A percentile compares a stretch with the other conserved stretches of the same genome.
phyloP scores from a whole-genome alignment of 768 basidiomycete species.

The Rubroboletus pulcherrimus region DNA sequence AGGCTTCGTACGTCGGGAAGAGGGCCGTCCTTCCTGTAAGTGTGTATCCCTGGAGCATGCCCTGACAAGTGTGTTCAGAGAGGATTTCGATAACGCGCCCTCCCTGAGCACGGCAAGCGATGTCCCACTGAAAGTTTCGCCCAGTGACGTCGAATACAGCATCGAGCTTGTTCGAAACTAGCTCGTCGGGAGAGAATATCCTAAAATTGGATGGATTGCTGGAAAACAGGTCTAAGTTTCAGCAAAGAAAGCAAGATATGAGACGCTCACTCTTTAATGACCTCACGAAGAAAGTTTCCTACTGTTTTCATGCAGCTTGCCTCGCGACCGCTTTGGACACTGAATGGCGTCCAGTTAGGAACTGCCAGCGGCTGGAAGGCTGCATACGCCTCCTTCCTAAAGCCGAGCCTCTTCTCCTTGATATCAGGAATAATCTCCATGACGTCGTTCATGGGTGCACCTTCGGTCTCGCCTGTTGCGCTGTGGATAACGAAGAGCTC shows the following conservation, averaged over 20 bases:
- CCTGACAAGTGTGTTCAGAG: constrained; percentile 85
- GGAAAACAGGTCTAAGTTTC: not conserved
- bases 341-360: constrained; percentile 61
- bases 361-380: constrained; percentile 57
- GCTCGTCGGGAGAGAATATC: constrained; percentile 88
- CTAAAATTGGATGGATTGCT: constrained; percentile 78
- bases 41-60: constrained; percentile 90
- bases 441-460: constrained; percentile 52
- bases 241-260: not conserved
- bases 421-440: constrained; percentile 53
- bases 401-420: constrained; percentile 63
- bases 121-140: constrained; percentile 87
- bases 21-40: constrained; percentile 82
- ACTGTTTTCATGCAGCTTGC: constrained; percentile 76
- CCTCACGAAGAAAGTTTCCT: constrained; percentile 53
- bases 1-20: constrained; percentile 90
- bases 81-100: constrained; percentile 88
- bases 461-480: constrained; percentile 30
- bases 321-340: constrained; percentile 50
- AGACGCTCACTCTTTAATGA: constrained; percentile 47
- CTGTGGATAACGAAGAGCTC: constrained; percentile 53
- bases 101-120: constrained; percentile 58
- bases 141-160: constrained; percentile 64
- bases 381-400: constrained; percentile 63
- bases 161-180: constrained; percentile 86